Conservation (phyloP, 805 yeast species). For the Sungouiozyma ichnusensis region DNA sequence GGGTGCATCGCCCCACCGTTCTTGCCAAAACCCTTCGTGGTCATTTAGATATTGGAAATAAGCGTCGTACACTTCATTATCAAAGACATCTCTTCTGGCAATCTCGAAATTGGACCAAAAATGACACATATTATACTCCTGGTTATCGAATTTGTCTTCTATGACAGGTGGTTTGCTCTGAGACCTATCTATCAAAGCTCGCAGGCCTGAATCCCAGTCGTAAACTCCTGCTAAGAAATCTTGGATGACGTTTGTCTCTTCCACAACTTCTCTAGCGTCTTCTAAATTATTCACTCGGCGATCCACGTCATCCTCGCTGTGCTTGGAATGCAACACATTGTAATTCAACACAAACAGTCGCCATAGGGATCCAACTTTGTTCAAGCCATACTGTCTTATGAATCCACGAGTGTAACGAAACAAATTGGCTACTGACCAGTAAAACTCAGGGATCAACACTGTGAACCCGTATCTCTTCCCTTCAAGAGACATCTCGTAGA, state of each 20-base stretch:
- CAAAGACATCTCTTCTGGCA: constrained; percentile 70
- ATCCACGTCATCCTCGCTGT: constrained; percentile 22
- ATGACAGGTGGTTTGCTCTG: constrained; percentile 21
- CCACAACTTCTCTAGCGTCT: constrained; percentile 18
- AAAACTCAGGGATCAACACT: constrained; percentile 64
- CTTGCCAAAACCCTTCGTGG: constrained; percentile 76
- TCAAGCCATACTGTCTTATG: constrained; percentile 39
- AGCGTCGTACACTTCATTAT: constrained; percentile 49
- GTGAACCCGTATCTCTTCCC: constrained; percentile 81
- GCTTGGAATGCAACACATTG: constrained; percentile 28
- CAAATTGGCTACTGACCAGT: constrained; percentile 72
- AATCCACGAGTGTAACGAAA: constrained; percentile 64
- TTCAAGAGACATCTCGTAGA: constrained; percentile 57
- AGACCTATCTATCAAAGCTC: constrained; percentile 32
- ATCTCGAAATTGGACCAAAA: constrained; percentile 94
- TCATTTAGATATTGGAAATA: constrained; percentile 62
- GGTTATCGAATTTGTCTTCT: constrained; percentile 53
- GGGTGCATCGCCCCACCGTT: constrained; percentile 98
- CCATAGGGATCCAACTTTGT: constrained; percentile 58
- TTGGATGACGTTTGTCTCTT: constrained; percentile 26
- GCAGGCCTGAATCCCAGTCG: constrained; percentile 18
- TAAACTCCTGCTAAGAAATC: constrained; percentile 9
- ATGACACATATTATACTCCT: constrained; percentile 71
- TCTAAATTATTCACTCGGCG: constrained; percentile 18
- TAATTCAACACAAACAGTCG: constrained; percentile 43